These are phyloP conservation scores for Withania somnifera DNA, from an alignment of 305 asterid genomes.

Conservation along the genomic window DNA sequence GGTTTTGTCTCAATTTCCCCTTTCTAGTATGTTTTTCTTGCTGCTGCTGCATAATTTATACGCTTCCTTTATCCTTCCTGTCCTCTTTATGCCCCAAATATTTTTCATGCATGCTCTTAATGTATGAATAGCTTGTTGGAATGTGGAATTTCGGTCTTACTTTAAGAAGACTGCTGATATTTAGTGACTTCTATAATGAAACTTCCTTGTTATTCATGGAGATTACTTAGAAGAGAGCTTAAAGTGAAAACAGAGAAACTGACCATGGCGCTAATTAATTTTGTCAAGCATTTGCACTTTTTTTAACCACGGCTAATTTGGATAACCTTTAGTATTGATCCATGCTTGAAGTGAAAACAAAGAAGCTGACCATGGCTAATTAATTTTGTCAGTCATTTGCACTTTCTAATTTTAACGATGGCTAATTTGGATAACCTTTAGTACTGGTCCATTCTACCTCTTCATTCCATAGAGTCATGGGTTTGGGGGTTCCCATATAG, in stretches of 20 bases:
- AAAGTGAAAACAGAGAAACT: background rate
- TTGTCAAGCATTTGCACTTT: too few relatives aligned
- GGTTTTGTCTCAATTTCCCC: slow-evolving; percentile 23
- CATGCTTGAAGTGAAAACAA: too few relatives aligned
- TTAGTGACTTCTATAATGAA: background rate
- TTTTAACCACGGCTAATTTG: too few relatives aligned
- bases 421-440: too few relatives aligned
- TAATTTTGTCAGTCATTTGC: too few relatives aligned
- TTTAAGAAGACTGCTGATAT: background rate
- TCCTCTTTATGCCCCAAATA: background rate
- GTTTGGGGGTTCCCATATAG: too few relatives aligned
- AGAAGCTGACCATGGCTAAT: too few relatives aligned
- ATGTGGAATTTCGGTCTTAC: background rate
- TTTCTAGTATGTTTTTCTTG: background rate
- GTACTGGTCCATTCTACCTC: too few relatives aligned
- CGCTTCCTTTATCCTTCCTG: background rate
- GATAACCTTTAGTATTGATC: too few relatives aligned
- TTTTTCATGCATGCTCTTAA: background rate
- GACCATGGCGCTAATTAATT: too few relatives aligned
- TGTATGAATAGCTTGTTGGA: background rate
- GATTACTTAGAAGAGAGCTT: background rate
- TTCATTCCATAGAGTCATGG: too few relatives aligned
- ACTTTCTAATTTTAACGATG: too few relatives aligned
- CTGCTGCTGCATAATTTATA: background rate
- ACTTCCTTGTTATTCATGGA: background rate